phyloP scores from a whole-genome alignment of 2,329 filamentous ascomycete genomes.

The Arthrobotrys sphaeroides region DNA sequence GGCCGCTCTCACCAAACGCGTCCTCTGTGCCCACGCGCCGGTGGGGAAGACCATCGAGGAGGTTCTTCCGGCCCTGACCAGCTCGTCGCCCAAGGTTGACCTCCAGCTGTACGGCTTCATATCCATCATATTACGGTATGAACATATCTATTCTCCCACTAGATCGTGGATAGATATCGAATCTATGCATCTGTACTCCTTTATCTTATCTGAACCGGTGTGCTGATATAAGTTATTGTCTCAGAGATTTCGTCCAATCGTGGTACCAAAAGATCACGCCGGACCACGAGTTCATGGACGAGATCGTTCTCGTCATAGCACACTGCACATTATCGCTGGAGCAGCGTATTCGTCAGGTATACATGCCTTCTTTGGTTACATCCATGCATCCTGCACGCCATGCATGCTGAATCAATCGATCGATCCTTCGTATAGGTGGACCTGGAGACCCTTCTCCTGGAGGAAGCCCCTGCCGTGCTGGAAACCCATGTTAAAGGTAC shows the following conservation, averaged over 20 bases:
- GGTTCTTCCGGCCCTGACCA: slow-evolving; percentile 87
- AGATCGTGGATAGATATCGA: no score
- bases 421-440: slow-evolving; percentile 64
- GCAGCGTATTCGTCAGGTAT: slow-evolving; percentile 79
- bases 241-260: slow-evolving; percentile 83
- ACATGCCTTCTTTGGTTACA: neutral
- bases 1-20: slow-evolving; percentile 79
- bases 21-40: slow-evolving; percentile 78
- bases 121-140: slow-evolving; percentile 75
- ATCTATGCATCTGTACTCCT: neutral
- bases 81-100: slow-evolving; percentile 92
- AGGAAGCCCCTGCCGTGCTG: slow-evolving; percentile 85
- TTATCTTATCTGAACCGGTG: no score
- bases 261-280: slow-evolving; percentile 95
- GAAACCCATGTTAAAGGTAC: slow-evolving; percentile 82
- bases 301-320: slow-evolving; percentile 88
- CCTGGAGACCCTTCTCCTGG: slow-evolving; percentile 80
- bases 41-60: slow-evolving; percentile 76
- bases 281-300: slow-evolving; percentile 85
- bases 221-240: no score
- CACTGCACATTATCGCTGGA: slow-evolving; percentile 90
- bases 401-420: slow-evolving; percentile 7
- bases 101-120: slow-evolving; percentile 91
- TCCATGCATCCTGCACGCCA: slow-evolving; percentile 5
- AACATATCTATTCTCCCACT: no score